Evolutionary conservation across 2,329 filamentous ascomycete species (phyloP).

Genomic region (Aspergillus unguis): DNA sequence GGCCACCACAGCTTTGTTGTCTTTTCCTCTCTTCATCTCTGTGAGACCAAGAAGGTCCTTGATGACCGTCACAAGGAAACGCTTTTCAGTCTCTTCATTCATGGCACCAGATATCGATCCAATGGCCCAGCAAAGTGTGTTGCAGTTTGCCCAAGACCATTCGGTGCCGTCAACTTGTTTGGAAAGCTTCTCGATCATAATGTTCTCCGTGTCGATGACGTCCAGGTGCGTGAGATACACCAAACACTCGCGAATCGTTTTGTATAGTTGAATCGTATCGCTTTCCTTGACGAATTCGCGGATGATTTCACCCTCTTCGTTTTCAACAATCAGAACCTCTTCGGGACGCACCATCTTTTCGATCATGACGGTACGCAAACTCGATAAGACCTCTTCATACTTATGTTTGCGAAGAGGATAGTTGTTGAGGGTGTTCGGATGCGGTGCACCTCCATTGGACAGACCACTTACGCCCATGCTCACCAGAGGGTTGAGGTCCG

Average conservation of each 20-base stretch:
- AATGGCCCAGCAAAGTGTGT: slow-evolving; percentile 98
- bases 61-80: slow-evolving; percentile 96
- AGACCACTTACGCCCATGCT: slow-evolving; percentile 69
- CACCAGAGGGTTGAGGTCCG: slow-evolving; percentile 85
- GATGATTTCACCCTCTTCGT: slow-evolving; percentile 98
- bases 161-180: slow-evolving; percentile 92
- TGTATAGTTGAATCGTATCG: slow-evolving; percentile 98
- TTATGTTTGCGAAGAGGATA: slow-evolving; percentile 97
- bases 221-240: slow-evolving; percentile 97
- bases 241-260: slow-evolving; percentile 94
- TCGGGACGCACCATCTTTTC: slow-evolving; percentile 99
- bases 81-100: slow-evolving; percentile 99
- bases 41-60: slow-evolving; percentile 95
- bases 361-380: slow-evolving; percentile 96
- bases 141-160: slow-evolving; percentile 99
- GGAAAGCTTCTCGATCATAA: slow-evolving; percentile 98
- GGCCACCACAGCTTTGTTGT: slow-evolving; percentile 98
- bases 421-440: slow-evolving; percentile 78
- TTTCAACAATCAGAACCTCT: slow-evolving; percentile 98
- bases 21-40: slow-evolving; percentile 98
- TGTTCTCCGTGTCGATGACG: slow-evolving; percentile 93
- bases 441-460: slow-evolving; percentile 76
- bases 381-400: slow-evolving; percentile 90
- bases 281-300: slow-evolving; percentile 99
- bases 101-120: slow-evolving; percentile 97